Evolutionary conservation across 257 asterid genomes (phyloP), one percentile per base, ranked within the genome.

Genomic region (Hygrophila difformis): DNA sequence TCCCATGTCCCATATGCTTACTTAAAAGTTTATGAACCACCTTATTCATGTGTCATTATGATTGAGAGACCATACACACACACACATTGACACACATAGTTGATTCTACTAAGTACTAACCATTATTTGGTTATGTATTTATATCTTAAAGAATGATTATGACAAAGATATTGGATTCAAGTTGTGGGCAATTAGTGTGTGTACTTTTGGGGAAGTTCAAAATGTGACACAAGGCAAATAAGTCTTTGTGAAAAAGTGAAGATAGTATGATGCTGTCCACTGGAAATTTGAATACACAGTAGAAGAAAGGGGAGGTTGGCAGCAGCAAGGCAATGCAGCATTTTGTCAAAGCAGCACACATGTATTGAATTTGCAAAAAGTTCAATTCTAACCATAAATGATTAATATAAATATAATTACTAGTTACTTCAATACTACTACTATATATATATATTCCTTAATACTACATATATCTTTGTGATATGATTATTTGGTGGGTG

Each of bases 241-340:
- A 68, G 83, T 72, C 66, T 57, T 62, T 53, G 60, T 56, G 63
- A 56, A 40, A 73, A 68, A 62, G 80, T 63, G 69, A 44, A 43
- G 58, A 26, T 8, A 26, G 43, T 53, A 77, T 81, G 57, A 77
- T 81, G 70, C 33, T 71, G 84, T 74, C 80, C 60, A 47, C 67
- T 65, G 43, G 22, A 42, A 18, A 42, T 57, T 51, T 66, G 23
- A 38, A 26, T 29, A 52, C 47, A 59, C 19, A 45, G 18, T 44
- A 38, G 41, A 17, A 37, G 8, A 26, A 26, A 26, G 31, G 31
- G 31, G 4, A 3, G 4, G 31, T 3, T 26, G 4, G 8, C 31
- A 26, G 31, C 8, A 1, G 31, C 31, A 26, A 26, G n/a, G n/a
- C n/a, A n/a, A n/a, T n/a, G 17, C 29, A 59, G 21, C 17, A 55